Base-by-base conservation (phyloP, 2,329 filamentous ascomycete genomes). In the Nigrospora sphaerica region DNA sequence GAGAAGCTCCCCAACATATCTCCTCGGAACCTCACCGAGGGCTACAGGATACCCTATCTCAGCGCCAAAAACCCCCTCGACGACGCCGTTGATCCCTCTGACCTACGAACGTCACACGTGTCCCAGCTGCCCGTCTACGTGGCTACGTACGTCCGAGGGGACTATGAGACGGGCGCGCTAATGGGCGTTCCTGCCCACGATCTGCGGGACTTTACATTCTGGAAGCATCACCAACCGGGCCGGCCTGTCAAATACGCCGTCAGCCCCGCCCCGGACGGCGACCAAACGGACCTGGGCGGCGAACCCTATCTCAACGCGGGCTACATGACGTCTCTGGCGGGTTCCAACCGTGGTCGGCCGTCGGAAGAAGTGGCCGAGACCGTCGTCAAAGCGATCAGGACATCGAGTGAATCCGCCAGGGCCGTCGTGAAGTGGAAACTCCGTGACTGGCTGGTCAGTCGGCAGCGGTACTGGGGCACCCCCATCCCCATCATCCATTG, bases 151-250 rank as follows among this genome's bases (percentile, higher is more conserved):
- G 90, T 95, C 12, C 72, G 95, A 6, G 85, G 85, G 23, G 86
- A 90, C 58, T 93, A 95, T 55, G 88, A 89, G 14, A 86, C 90
- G 54, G 89, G 89, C 1, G 89, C 89, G 11, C 85, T 95, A 2
- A 95, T 95, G 89, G 90, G 90, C 38, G 90, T 95, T 9, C 90
- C 90, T 0, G 90, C 83, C 2, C 90, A 95, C 59, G 90, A 95
- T 63, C 61, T 74, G 5, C 78, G 88, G 44, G 90, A 95, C 56
- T 74, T 86, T 63, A 77, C 79, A 2, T 95, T 95, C 62, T 95
- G 88, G 85, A 81, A 76, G 54, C 72, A 82, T 48, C 88, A 95
- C 53, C 71, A 77, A 31, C 71, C 73, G 6, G 71, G 77, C 4
- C 69, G 78, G 39, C 78, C 80, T 2, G 74, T 91, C 31, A 72